These are phyloP conservation scores for Penicillium sp. DNA, from an alignment of 2,329 filamentous ascomycete species.

Conservation along the genomic window DNA sequence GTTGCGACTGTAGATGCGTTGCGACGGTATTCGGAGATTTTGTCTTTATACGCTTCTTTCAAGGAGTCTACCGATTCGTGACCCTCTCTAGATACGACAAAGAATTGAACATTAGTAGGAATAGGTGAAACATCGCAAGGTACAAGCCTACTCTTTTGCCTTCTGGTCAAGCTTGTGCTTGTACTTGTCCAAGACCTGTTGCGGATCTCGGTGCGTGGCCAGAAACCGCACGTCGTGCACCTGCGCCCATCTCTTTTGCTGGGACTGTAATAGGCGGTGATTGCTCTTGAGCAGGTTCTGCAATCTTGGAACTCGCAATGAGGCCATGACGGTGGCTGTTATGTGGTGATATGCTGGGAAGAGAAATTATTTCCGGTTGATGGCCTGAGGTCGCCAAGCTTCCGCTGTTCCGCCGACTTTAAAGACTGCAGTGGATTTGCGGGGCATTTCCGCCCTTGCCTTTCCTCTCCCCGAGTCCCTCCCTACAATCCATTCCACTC, in stretches of 20 bases:
- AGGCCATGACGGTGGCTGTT: slow-evolving; percentile 42
- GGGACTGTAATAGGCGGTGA: slow-evolving; percentile 25
- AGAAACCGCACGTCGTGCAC: slow-evolving; percentile 91
- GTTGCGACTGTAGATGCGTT: slow-evolving; percentile 57
- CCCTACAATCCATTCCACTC: no score
- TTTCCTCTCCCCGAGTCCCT: no score
- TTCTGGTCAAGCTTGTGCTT: slow-evolving; percentile 78
- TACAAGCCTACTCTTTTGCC: slow-evolving; percentile 56
- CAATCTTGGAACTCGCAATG: slow-evolving; percentile 46
- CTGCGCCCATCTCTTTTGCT: slow-evolving; percentile 81
- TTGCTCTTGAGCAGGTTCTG: slow-evolving; percentile 42
- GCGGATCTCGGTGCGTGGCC: slow-evolving; percentile 66
- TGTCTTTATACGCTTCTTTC: slow-evolving; percentile 77
- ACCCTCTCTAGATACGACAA: slow-evolving; percentile 50
- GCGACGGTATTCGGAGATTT: slow-evolving; percentile 69
- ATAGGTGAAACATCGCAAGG: neutral
- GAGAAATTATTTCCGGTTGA: neutral
- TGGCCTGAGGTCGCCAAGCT: neutral
- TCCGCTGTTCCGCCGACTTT: neutral
- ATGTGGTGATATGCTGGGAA: neutral
- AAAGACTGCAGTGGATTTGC: no score
- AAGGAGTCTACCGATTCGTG: slow-evolving; percentile 58
- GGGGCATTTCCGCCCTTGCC: no score
- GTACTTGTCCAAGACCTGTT: slow-evolving; percentile 75
- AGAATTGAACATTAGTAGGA: slow-evolving; percentile 51